phyloP scores from a whole-genome alignment of 306 rosid species.

The Sphenostylis stenocarpa region DNA sequence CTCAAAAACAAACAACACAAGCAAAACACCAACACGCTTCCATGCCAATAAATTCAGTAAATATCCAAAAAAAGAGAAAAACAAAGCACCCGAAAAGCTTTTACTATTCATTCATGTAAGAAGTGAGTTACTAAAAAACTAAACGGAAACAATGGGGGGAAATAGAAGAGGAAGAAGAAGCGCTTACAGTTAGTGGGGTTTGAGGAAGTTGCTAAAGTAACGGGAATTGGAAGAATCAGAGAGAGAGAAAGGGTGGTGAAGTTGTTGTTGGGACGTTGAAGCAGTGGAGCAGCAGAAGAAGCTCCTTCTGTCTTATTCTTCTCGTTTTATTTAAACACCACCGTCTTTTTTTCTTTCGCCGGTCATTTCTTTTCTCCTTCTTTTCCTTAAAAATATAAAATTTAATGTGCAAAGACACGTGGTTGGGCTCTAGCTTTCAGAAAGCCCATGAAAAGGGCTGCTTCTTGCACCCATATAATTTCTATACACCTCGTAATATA shows the following conservation, averaged over 20 bases:
- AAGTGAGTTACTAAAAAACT: slow-evolving; percentile 29
- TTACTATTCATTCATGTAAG: not conserved
- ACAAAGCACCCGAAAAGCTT: not conserved
- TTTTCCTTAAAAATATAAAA: too few relatives aligned
- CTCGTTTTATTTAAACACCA: slow-evolving; percentile 22
- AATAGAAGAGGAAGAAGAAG: not conserved
- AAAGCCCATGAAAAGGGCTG: not conserved
- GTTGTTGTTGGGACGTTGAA: not conserved
- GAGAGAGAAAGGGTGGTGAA: slow-evolving; percentile 5
- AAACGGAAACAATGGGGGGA: slow-evolving; percentile 22
- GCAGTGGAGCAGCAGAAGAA: not conserved
- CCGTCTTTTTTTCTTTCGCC: not conserved
- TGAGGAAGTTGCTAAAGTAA: not conserved
- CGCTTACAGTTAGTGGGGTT: slow-evolving; percentile 40
- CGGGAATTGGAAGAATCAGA: slow-evolving; percentile 38
- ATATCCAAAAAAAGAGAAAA: not conserved
- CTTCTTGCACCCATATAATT: too few relatives aligned
- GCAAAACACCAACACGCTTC: not conserved
- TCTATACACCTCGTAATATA: too few relatives aligned
- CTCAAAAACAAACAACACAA: slow-evolving; percentile 24
- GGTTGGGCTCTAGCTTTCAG: not conserved
- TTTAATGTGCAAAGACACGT: not conserved
- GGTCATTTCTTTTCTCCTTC: not conserved
- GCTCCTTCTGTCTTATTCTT: not conserved
- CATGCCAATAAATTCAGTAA: not conserved